A percentile compares a stretch with the other conserved stretches of the same genome.
phyloP scores from a whole-genome alignment of 768 basidiomycete species.

The Lactarius hatsudake region DNA sequence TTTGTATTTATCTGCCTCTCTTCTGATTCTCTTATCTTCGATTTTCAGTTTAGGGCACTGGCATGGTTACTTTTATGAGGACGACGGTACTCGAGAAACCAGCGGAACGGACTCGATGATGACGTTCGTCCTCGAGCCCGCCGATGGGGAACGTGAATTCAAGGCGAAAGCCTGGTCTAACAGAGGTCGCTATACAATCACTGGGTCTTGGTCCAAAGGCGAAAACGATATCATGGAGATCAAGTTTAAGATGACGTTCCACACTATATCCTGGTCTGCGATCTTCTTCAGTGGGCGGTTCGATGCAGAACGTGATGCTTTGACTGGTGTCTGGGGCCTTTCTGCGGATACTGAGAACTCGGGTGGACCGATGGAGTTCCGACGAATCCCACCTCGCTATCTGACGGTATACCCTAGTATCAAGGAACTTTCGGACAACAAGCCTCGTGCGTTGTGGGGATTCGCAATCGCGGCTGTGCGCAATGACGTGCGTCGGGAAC shows the following conservation, averaged over 20 bases:
- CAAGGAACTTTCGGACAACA: conserved; percentile 27
- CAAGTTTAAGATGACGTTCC: conserved; percentile 24
- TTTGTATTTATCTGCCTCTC: not conserved
- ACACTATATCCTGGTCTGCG: conserved; percentile 1
- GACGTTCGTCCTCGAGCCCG: conserved; percentile 15
- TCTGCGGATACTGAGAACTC: not conserved
- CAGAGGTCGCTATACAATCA: conserved; percentile 23
- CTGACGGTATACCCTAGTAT: conserved; percentile 32
- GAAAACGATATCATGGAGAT: conserved; percentile 23
- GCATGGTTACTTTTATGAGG: conserved; percentile 21
- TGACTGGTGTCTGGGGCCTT: conserved; percentile 12
- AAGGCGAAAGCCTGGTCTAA: conserved; percentile 17
- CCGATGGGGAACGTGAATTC: conserved; percentile 9
- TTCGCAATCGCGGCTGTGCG: conserved; percentile 33
- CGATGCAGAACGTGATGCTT: conserved; percentile 9
- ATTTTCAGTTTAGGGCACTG: conserved; percentile 19
- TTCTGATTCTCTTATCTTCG: not conserved
- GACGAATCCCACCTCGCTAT: conserved; percentile 28
- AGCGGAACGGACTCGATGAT: conserved; percentile 7
- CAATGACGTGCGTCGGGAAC: conserved; percentile 28
- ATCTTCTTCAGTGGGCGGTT: conserved; percentile 12
- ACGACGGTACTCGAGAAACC: not conserved
- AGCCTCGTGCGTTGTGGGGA: conserved; percentile 33
- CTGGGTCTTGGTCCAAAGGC: conserved; percentile 24
- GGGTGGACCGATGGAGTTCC: conserved; percentile 29